Base-by-base conservation (phyloP, 148 eudicot genomes). In the Diospyros lotus region DNA sequence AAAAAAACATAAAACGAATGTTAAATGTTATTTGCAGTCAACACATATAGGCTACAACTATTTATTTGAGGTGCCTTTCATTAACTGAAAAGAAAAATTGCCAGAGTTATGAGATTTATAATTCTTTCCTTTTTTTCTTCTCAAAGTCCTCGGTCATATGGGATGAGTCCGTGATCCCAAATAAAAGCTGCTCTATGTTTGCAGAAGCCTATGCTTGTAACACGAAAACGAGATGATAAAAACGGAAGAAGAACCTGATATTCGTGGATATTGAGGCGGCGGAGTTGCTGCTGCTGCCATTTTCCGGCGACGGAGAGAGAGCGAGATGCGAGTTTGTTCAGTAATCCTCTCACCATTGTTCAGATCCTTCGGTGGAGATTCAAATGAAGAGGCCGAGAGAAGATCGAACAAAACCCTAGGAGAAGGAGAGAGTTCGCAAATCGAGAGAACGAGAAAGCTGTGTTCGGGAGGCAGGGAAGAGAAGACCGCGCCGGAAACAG, bases 241-340 rank as follows among this genome's bases (percentile, higher is more conserved):
- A 53, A 14, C 39, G 10, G 68, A 28, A 17, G 42, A 45, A 41
- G 7, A 45, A 94, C 99, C 99, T 95, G 99, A 76, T 89, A 92
- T 65, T 95, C 97, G 54, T 95, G 99, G 83, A 92, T 87, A 82
- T 95, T 95, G 86, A 95, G 96, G 76, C 89, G 97, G 69, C 99
- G 99, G 68, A 95, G 94, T 83, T 95, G 99, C 55, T 95, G 93
- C 15, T 90, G 94, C 71, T 95, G 97, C 91, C 91, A 95, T 89
- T 89, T 89, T 40, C 93, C 93, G 84, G 96, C 93, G 80, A 86
- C 60, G 72, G 94, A 80, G 67, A 95, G 89, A 13, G 97, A 88
- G 45, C 84, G 86, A 39, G 81, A 74, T 18, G 85, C 80, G 58
- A 95, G 79, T 41, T 77, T 93, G 73, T 85, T 84, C 1, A 89